A percentile compares a stretch with the other conserved stretches of the same genome.
phyloP scores from a whole-genome alignment of 768 basidiomycete species.

The Antrodiella citrinella region DNA sequence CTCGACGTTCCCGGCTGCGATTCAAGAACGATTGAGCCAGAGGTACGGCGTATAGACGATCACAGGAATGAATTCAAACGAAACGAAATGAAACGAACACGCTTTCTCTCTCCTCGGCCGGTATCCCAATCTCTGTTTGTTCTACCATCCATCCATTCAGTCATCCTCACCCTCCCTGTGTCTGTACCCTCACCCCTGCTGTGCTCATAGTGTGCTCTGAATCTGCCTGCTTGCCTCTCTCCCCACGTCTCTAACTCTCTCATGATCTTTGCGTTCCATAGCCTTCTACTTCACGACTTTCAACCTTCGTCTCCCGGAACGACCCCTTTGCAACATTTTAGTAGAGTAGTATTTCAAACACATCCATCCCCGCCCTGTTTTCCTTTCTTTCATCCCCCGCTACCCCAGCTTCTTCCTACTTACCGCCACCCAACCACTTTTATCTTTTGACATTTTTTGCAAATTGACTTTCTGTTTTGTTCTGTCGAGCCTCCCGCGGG shows the following conservation, averaged over 20 bases:
- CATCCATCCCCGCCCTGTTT: too few relatives aligned
- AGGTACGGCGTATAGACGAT: constrained; percentile 65
- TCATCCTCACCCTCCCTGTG: background rate
- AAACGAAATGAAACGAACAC: constrained; percentile 1
- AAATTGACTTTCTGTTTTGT: too few relatives aligned
- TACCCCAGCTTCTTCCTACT: too few relatives aligned
- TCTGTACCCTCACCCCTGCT: background rate
- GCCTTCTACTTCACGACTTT: background rate
- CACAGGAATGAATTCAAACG: background rate
- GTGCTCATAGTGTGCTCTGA: background rate
- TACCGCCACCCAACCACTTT: too few relatives aligned
- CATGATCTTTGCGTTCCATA: background rate
- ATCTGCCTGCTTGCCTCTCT: background rate
- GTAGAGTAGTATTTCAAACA: constrained; percentile 1
- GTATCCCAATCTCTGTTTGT: background rate
- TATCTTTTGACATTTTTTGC: too few relatives aligned
- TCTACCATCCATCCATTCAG: background rate
- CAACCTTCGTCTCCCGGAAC: background rate
- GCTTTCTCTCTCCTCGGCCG: constrained; percentile 1
- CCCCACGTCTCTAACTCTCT: background rate
- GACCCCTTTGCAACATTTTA: background rate
- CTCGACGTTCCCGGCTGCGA: constrained; percentile 74
- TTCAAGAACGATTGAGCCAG: constrained; percentile 78
- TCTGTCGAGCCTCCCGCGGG: too few relatives aligned
- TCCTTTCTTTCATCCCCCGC: too few relatives aligned